Evolutionary conservation across 352 stramenopile genomes (phyloP).

Genomic region (Pythium dissotocum): DNA sequence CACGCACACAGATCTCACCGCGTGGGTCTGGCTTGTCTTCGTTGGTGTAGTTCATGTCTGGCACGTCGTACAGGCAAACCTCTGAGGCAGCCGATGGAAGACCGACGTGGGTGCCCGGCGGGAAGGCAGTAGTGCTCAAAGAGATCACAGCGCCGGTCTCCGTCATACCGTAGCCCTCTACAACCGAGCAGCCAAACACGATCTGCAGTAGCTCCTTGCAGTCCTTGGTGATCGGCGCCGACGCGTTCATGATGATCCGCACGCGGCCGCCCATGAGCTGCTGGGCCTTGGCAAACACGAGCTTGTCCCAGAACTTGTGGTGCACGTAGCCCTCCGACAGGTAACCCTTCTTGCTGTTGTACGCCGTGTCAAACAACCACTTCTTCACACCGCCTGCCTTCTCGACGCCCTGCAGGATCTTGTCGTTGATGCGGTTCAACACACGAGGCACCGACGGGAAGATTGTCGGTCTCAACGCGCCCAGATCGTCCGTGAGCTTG

Average conservation of each 20-base stretch:
- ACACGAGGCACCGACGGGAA: constrained; percentile 92
- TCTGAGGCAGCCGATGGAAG: constrained; percentile 56
- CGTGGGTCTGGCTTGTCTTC: constrained; percentile 50
- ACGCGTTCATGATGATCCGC: constrained; percentile 91
- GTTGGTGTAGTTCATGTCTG: constrained; percentile 94
- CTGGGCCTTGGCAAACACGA: constrained; percentile 92
- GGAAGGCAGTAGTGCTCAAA: constrained; percentile 46
- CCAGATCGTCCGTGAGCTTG: constrained; percentile 91
- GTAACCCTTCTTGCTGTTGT: constrained; percentile 36
- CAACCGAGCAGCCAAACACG: constrained; percentile 84
- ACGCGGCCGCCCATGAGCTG: constrained; percentile 84
- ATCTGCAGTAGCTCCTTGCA: constrained; percentile 94
- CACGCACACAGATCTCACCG: constrained; percentile 54
- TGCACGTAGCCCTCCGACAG: constrained; percentile 39
- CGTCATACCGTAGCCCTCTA: constrained; percentile 95
- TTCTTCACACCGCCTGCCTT: constrained; percentile 41
- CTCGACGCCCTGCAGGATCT: constrained; percentile 71
- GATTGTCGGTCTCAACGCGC: constrained; percentile 86
- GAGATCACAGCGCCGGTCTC: constrained; percentile 86
- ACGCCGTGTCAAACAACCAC: constrained; percentile 44
- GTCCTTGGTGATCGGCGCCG: constrained; percentile 85
- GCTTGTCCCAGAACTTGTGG: constrained; percentile 84
- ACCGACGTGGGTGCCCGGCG: constrained; percentile 87
- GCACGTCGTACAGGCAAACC: constrained; percentile 90
- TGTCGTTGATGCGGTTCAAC: constrained; percentile 96